Percentiles rank a stretch among this genome's conserved stretches.
phyloP scores from a whole-genome alignment of 208 protist genomes.

The Tetramitus jugosus region DNA sequence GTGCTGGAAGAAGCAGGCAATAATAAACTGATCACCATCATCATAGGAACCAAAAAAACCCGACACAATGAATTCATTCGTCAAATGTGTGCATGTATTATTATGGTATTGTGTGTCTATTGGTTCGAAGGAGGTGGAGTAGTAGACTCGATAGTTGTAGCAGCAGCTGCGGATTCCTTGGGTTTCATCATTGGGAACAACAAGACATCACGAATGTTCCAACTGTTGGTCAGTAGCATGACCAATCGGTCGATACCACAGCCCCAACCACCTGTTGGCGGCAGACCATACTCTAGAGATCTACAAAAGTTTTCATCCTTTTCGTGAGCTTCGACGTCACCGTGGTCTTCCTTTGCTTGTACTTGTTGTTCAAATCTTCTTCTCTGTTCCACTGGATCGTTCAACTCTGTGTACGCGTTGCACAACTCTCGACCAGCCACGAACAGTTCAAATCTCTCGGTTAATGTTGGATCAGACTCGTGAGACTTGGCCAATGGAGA shows the following conservation, averaged over 20 bases:
- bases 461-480: conserved; percentile 54
- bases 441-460: conserved; percentile 88
- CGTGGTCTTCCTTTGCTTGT: conserved; percentile 55
- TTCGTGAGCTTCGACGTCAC: conserved; percentile 81
- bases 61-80: too few relatives aligned
- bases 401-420: conserved; percentile 93
- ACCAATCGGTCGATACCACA: conserved; percentile 86
- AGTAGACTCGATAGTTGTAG: too few relatives aligned
- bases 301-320: conserved; percentile 83
- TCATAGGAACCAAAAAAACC: too few relatives aligned
- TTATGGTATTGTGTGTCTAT: too few relatives aligned
- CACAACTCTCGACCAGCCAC: conserved; percentile 80
- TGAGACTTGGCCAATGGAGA: conserved; percentile 75
- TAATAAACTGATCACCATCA: too few relatives aligned
- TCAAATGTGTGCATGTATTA: too few relatives aligned
- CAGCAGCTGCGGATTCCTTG: too few relatives aligned
- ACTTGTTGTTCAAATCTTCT: conserved; percentile 80
- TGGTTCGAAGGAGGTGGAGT: too few relatives aligned
- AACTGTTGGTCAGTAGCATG: conserved; percentile 77
- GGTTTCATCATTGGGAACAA: conserved; percentile 66
- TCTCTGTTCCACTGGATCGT: conserved; percentile 87
- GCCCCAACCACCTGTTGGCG: conserved; percentile 86
- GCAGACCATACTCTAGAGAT: conserved; percentile 82
- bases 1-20: too few relatives aligned
- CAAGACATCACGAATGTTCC: conserved; percentile 68